Evolutionary conservation across 768 basidiomycete species (phyloP).

Genomic region (Pisolithus sp.): DNA sequence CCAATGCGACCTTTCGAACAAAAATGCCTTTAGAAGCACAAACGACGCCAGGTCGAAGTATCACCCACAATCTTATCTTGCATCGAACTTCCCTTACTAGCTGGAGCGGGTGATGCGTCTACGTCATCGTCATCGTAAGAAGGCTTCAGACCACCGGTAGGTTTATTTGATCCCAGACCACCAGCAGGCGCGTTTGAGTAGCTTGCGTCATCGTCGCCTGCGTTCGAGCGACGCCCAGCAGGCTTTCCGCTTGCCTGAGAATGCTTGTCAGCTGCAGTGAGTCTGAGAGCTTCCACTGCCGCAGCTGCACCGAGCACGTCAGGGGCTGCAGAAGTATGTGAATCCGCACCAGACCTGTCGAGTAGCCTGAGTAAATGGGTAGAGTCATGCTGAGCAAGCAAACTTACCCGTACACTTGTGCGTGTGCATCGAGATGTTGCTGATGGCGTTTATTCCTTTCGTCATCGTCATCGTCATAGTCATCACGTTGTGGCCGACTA

Average conservation of each 20-base stretch:
- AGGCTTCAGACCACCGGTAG: neutral
- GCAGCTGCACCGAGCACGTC: constrained; percentile 24
- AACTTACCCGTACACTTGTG: constrained; percentile 27
- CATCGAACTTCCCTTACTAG: constrained; percentile 13
- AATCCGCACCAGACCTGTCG: constrained; percentile 10
- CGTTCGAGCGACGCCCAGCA: neutral
- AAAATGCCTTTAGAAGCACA: neutral
- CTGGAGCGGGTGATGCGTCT: constrained; percentile 1
- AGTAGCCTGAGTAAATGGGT: neutral
- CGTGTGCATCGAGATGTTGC: constrained; percentile 21
- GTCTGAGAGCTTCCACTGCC: constrained; percentile 26
- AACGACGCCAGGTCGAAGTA: neutral
- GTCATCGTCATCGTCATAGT: constrained; percentile 1
- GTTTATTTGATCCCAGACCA: constrained; percentile 2
- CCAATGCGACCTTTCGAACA: constrained; percentile 18
- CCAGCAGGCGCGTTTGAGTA: constrained; percentile 13
- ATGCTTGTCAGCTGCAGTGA: constrained; percentile 13
- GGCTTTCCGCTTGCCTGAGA: constrained; percentile 1
- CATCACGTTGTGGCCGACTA: neutral
- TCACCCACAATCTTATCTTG: constrained; percentile 26
- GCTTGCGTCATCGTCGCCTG: neutral
- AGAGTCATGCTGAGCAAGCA: neutral
- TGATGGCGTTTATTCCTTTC: constrained; percentile 11
- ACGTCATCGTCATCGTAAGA: constrained; percentile 7
- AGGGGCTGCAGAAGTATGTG: constrained; percentile 20